These are phyloP conservation scores for Fusarium bulbicola DNA, from an alignment of 2,329 filamentous ascomycete species.

Conservation along the genomic window DNA sequence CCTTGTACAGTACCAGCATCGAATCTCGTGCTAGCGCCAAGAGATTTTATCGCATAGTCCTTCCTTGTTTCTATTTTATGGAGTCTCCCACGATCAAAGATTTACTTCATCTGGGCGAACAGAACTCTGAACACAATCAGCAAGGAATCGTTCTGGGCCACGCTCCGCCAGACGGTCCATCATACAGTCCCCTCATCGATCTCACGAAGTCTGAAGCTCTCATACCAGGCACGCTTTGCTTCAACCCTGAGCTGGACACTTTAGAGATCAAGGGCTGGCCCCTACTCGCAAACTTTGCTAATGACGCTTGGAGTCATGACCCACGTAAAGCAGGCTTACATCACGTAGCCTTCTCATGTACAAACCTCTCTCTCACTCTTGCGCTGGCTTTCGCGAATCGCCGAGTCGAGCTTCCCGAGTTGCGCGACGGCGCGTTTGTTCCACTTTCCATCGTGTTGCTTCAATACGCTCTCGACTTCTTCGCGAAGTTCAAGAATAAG, in stretches of 20 bases:
- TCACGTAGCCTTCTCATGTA: not conserved
- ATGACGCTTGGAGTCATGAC: not conserved
- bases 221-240: not conserved
- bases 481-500: not conserved
- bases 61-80: not conserved
- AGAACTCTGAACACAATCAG: not conserved
- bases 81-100: not conserved
- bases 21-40: not conserved
- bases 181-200: no score
- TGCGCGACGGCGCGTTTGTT: not conserved
- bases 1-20: not conserved
- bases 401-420: constrained; percentile 7
- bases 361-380: not conserved
- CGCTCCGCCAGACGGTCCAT: not conserved
- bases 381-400: constrained; percentile 15
- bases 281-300: not conserved
- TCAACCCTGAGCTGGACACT: not conserved
- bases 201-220: not conserved
- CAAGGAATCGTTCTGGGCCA: not conserved
- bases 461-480: not conserved
- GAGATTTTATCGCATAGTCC: no score
- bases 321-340: not conserved
- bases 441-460: not conserved
- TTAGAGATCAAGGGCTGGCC: not conserved
- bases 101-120: no score